A percentile compares a stretch with the other conserved stretches of the same genome.
Evolutionary conservation across 805 yeast genomes (phyloP).

Genomic region (Zygoascus bituminiphila): DNA sequence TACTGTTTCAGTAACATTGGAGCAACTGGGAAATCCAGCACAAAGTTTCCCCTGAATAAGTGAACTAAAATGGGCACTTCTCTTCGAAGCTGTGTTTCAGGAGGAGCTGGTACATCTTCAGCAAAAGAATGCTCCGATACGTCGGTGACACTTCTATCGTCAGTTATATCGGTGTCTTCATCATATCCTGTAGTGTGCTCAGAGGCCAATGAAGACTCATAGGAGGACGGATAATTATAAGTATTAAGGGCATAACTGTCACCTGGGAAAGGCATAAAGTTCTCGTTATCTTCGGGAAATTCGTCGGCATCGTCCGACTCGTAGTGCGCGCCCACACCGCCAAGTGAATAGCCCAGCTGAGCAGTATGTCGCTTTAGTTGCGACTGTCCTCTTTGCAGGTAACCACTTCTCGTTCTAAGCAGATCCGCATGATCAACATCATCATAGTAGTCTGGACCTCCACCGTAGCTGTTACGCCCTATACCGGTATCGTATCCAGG

Average conservation of each 20-base stretch:
- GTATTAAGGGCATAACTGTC: conserved; percentile 32
- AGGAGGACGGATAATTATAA: conserved; percentile 7
- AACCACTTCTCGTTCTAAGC: background rate
- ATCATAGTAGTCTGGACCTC: background rate
- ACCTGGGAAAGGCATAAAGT: conserved; percentile 31
- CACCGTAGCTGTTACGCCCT: background rate
- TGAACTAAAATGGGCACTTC: conserved; percentile 38
- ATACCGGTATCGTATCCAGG: background rate
- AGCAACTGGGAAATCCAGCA: conserved; percentile 86
- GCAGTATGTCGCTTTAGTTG: background rate
- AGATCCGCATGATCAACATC: background rate
- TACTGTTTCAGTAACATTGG: conserved; percentile 51
- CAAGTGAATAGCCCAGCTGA: background rate
- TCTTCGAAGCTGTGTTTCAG: conserved; percentile 26
- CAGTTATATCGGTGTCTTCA: conserved; percentile 11
- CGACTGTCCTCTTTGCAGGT: background rate
- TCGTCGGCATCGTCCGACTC: conserved; percentile 6
- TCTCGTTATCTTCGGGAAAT: conserved; percentile 21
- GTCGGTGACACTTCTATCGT: conserved; percentile 19
- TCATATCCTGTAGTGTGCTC: conserved; percentile 17
- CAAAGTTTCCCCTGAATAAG: conserved; percentile 67
- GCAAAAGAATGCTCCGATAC: conserved; percentile 8
- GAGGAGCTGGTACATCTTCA: conserved; percentile 19
- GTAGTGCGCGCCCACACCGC: background rate
- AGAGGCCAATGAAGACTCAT: conserved; percentile 10